Evolutionary conservation across 2,329 filamentous ascomycete genomes (phyloP).

Genomic region (Coniochaeta sp.): DNA sequence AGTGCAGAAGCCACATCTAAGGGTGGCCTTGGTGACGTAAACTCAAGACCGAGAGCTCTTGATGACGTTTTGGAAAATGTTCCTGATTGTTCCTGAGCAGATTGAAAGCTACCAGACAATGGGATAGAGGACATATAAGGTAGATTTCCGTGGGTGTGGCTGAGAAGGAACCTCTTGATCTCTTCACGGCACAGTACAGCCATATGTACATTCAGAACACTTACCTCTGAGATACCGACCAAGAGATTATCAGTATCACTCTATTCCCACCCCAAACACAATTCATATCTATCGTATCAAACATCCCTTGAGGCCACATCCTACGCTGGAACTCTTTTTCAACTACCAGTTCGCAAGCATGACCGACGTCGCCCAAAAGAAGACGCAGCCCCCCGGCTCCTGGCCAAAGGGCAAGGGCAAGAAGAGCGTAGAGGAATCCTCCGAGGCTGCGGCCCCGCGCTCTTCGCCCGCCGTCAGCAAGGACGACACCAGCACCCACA

Average conservation of each 20-base stretch:
- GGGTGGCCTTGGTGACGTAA: not conserved
- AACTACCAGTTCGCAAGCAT: conserved; percentile 6
- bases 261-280: not conserved
- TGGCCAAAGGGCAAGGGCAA: conserved; percentile 13
- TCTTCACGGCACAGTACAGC: conserved; percentile 1
- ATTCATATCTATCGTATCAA: not conserved
- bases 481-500: conserved; percentile 5
- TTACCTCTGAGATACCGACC: not conserved
- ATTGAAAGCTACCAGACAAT: not conserved
- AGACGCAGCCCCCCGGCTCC: conserved; percentile 5
- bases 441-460: conserved; percentile 10
- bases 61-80: not conserved
- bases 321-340: conserved; percentile 7
- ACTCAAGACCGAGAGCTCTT: not conserved
- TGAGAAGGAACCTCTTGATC: not conserved
- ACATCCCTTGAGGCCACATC: not conserved
- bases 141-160: not conserved
- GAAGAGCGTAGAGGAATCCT: conserved; percentile 11
- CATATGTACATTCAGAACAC: not conserved
- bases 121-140: not conserved
- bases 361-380: conserved; percentile 16
- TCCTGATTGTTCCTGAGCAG: not conserved
- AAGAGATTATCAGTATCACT: not conserved
- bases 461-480: conserved; percentile 12
- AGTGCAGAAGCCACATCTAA: not conserved